Evolutionary conservation across 1,284 basidiomycete species (phyloP).

Genomic region (Cutaneotrichosporon sp.): DNA sequence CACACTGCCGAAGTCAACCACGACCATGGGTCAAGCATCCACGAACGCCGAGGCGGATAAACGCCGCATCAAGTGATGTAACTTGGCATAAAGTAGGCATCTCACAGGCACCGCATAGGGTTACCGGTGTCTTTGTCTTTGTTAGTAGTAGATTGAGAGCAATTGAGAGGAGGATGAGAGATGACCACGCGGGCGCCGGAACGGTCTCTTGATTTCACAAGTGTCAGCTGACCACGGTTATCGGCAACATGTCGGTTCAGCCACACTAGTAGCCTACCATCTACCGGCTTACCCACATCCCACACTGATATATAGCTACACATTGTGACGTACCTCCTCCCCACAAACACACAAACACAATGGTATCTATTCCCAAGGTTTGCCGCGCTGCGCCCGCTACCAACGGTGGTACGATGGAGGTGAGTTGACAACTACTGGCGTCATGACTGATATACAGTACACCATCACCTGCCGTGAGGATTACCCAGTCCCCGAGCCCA

Average conservation of each 20-base stretch:
- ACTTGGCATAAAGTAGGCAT: no score
- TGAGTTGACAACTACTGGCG: neutral
- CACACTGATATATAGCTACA: neutral
- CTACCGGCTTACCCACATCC: no score
- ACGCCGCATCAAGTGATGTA: no score
- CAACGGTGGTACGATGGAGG: conserved; percentile 16
- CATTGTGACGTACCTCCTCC: neutral
- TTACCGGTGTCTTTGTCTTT: neutral
- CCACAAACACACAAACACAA: conserved; percentile 7
- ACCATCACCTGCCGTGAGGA: conserved; percentile 23
- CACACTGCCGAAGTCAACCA: no score
- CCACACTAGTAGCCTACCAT: neutral
- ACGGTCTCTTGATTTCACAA: neutral
- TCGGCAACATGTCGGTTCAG: neutral
- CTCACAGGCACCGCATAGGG: no score
- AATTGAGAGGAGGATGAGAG: neutral
- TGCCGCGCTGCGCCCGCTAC: conserved; percentile 25
- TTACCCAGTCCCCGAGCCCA: conserved; percentile 26
- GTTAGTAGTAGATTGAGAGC: no score
- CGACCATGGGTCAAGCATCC: no score
- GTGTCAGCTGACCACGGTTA: neutral
- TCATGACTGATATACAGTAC: conserved; percentile 16
- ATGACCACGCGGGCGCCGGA: neutral
- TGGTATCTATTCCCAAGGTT: conserved; percentile 21
- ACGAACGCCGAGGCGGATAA: no score